Percentiles rank a stretch among this genome's conserved stretches.
These are phyloP conservation scores for Monosporascus sp. DNA, from an alignment of 2,329 filamentous ascomycete species.

Conservation along the genomic window DNA sequence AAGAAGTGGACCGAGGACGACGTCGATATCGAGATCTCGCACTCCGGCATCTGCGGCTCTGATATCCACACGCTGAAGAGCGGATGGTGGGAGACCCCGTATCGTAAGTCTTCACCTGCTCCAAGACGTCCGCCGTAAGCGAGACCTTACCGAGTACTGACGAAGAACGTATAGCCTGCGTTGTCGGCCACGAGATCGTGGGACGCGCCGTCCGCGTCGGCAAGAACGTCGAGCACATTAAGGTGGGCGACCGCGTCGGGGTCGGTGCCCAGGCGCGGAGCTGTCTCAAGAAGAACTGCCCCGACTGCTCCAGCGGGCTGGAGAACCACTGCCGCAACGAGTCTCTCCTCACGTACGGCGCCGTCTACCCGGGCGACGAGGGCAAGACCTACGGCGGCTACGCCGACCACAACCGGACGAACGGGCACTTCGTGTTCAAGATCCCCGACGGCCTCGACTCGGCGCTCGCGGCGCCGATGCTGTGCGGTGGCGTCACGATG, in stretches of 20 bases:
- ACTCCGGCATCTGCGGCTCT: conserved; percentile 62
- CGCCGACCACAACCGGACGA: conserved; percentile 29
- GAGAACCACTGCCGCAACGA: conserved; percentile 36
- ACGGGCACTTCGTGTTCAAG: conserved; percentile 41
- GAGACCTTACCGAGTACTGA: conserved; percentile 5
- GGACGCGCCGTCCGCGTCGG: conserved; percentile 54
- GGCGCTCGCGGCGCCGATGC: conserved; percentile 52
- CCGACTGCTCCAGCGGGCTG: conserved; percentile 34
- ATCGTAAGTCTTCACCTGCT: conserved; percentile 25
- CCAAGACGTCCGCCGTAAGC: background rate
- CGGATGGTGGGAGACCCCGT: conserved; percentile 41
- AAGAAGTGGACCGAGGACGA: conserved; percentile 64
- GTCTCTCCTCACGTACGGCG: conserved; percentile 49
- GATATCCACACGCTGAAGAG: conserved; percentile 55
- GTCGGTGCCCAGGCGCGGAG: conserved; percentile 56
- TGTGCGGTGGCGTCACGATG: conserved; percentile 66
- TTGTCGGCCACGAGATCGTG: conserved; percentile 62
- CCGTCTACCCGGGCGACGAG: conserved; percentile 43
- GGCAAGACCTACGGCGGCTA: conserved; percentile 57
- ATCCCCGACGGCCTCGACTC: conserved; percentile 38
- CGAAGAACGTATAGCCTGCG: conserved; percentile 32
- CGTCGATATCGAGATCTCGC: conserved; percentile 59
- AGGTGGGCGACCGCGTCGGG: conserved; percentile 32
- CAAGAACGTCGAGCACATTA: conserved; percentile 45
- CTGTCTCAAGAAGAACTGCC: conserved; percentile 42